These are phyloP conservation scores for Urostyla sp. DNA, from an alignment of 73 alveolate species.

Conservation along the genomic window DNA sequence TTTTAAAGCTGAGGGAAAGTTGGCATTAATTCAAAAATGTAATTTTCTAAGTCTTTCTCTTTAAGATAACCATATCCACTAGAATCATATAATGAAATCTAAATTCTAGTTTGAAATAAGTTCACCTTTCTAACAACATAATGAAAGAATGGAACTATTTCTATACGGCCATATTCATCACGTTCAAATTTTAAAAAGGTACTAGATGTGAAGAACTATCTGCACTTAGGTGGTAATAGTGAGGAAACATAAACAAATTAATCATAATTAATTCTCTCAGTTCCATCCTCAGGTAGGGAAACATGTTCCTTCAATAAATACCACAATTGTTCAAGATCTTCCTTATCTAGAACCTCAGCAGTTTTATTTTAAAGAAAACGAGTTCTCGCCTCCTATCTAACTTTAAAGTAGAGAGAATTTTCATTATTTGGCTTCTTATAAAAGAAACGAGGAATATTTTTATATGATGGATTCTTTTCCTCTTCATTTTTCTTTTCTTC, in stretches of 20 bases:
- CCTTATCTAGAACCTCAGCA: conserved; percentile 93
- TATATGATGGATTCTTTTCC: conserved; percentile 80
- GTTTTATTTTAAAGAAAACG: conserved; percentile 92
- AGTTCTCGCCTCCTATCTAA: conserved; percentile 94
- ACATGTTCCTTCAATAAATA: conserved; percentile 83
- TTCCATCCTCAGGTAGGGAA: conserved; percentile 93
- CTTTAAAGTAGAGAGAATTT: conserved; percentile 85
- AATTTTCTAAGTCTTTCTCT: conserved; percentile 97
- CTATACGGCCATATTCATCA: conserved; percentile 97
- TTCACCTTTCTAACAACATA: conserved; percentile 96
- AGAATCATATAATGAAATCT: conserved; percentile 87
- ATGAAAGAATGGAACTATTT: conserved; percentile 97
- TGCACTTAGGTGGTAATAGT: conserved; percentile 80
- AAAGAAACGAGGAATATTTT: conserved; percentile 92
- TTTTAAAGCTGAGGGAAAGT: conserved; percentile 89
- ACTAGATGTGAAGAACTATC: conserved; percentile 90
- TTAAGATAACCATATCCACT: conserved; percentile 92
- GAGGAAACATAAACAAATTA: conserved; percentile 77
- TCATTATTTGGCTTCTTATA: conserved; percentile 88
- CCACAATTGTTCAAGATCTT: conserved; percentile 94
- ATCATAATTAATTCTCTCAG: conserved; percentile 95
- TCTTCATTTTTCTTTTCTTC: conserved; percentile 86
- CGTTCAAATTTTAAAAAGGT: conserved; percentile 95
- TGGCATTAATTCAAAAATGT: conserved; percentile 96
- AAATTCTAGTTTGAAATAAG: conserved; percentile 87